Percentiles rank a stretch among this genome's conserved stretches.
Evolutionary conservation across 2,329 filamentous ascomycete genomes (phyloP).

Genomic region (Penicillium freii): DNA sequence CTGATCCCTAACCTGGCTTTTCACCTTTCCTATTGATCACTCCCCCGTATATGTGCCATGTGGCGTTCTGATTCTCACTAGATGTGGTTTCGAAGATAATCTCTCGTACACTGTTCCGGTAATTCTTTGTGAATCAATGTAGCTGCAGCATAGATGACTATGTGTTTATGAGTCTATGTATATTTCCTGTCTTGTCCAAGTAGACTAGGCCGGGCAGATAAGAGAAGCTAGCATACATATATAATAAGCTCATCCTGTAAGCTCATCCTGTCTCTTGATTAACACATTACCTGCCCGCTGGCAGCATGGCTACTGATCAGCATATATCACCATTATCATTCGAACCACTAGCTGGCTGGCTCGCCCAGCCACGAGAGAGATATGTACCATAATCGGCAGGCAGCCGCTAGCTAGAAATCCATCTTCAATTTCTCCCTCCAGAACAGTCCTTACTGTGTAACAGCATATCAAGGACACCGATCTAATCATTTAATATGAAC

Average conservation of each 20-base stretch:
- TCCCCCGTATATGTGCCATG: constrained; percentile 21
- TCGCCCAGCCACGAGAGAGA: no score
- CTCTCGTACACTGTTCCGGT: constrained; percentile 8
- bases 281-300: no score
- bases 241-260: neutral
- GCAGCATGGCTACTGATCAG: no score
- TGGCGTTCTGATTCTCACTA: constrained; percentile 23
- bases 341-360: no score
- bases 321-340: neutral
- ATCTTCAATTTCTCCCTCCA: no score
- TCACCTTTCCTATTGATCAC: constrained; percentile 7
- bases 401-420: no score
- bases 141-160: neutral
- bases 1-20: constrained; percentile 23
- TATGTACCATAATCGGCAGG: no score
- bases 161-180: neutral
- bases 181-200: neutral
- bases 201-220: neutral
- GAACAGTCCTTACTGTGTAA: no score
- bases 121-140: neutral
- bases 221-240: neutral
- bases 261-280: neutral
- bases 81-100: constrained; percentile 21
- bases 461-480: neutral
- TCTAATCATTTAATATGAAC: no score